Conservation (phyloP, 257 asterid genomes). For the Haberlea rhodopensis region DNA sequence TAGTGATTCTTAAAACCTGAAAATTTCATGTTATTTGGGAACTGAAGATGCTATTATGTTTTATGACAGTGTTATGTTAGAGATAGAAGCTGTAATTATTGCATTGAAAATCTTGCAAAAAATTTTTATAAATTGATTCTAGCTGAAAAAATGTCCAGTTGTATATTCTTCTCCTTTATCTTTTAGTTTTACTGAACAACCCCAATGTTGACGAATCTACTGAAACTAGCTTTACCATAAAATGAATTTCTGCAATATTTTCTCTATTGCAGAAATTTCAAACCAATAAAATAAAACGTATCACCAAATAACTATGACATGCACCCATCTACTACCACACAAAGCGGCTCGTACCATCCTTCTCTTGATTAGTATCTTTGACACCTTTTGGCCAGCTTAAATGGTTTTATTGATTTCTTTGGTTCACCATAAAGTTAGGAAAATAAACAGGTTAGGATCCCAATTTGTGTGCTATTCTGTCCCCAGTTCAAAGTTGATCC, state of each 20-base stretch:
- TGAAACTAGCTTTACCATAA: too few relatives aligned
- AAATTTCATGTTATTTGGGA: not conserved
- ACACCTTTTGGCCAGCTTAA: too few relatives aligned
- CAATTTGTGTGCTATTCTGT: too few relatives aligned
- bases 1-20: constrained; percentile 9
- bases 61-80: not conserved
- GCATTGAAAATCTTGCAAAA: constrained; percentile 19
- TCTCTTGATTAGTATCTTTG: not conserved
- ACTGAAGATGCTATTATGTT: not conserved
- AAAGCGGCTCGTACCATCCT: constrained; percentile 11
- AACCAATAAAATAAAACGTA: too few relatives aligned
- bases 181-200: too few relatives aligned
- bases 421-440: constrained; percentile 1
- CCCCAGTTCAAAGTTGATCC: not conserved
- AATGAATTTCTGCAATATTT: too few relatives aligned
- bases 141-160: too few relatives aligned
- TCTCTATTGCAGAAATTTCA: too few relatives aligned
- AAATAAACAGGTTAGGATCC: constrained; percentile 3
- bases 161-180: too few relatives aligned
- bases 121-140: not conserved
- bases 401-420: not conserved
- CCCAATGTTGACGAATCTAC: too few relatives aligned
- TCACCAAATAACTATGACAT: too few relatives aligned
- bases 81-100: constrained; percentile 5
- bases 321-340: not conserved